Evolutionary conservation across 495 filamentous ascomycete species (phyloP), one percentile per base, ranked within the genome.

Genomic region (Hypomontagnella submonticulosa): DNA sequence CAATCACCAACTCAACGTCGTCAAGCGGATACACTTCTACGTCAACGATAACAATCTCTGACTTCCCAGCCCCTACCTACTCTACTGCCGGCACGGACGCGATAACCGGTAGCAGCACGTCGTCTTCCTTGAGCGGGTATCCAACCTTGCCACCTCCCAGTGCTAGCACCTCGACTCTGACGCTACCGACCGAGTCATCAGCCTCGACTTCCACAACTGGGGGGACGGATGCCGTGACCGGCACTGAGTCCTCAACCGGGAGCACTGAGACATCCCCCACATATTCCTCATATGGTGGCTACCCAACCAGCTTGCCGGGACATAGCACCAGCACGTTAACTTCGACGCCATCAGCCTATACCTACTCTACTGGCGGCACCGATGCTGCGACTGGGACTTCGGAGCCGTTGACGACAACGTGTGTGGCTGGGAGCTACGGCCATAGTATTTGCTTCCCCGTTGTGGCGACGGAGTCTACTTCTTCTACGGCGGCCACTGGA

Each of bases 371-470:
- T 0, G 68, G 51, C 2, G 49, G 61, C 47, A 63, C 49, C 2
- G 64, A 56, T n/a, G 57, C 64, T 19, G 61, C 55, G 16, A 66
- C 71, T 4, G 58, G 32, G 4, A 54, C 67, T 10, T 50, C 67
- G 2, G 23, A 32, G 11, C 19, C 41, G 19, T 34, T 40, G 10
- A 36, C 55, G 10, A 65, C 46, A 6, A 58, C 60, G 19, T 68
- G 69, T 36, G 47, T 56, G 11, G 18, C 64, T 1, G 67, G 64
- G 1, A 67, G 62, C 11, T 69, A 69, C 51, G 66, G 61, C 6
- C 23, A 27, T 27, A 27, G 23, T 6, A 6, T 27, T 6, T 27
- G 23, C 6, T 27, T 27, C 23, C 23, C 23, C 3, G 23, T 27
- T 6, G 23, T 4, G 43, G 55, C 8, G n/a, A 27, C 5, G 16